Base-by-base conservation (phyloP, 176 grass and related monocot species). In the Guadua angustifolia region DNA sequence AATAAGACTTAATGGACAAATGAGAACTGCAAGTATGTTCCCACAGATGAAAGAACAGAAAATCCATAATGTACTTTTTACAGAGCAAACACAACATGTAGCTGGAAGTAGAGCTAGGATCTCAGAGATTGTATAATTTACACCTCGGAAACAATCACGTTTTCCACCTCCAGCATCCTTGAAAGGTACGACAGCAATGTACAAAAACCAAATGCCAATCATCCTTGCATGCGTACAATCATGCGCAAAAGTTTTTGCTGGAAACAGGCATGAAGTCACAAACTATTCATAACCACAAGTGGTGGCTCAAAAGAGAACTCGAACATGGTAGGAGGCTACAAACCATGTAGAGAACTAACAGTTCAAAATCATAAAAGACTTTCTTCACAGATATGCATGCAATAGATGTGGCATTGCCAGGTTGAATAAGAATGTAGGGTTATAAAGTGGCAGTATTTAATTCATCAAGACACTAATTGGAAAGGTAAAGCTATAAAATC, bases 401-500 rank as follows among this genome's bases (percentile, higher is more conserved):
- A 32, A 79, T 65, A 68, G 19, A 64, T 73, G 16, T 49, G 50
- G 47, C 1, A 16, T 67, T 77, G 51, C 74, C 5, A 70, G 65
- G 19, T 70, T 60, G 13, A 52, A 40, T 61, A 13, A 59, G 40
- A 24, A 78, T n/a, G 47, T 63, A 45, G 36, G 32, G 29, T 29
- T 45, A n/a, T 44, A 36, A 19, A 39, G 32, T 14, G 39, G 22
- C 9, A 36, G 22, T 36, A 58, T 76, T 42, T 42, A 39, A 53
- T 76, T 76, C 73, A 76, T 21, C 16, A 3, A 58, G 52, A 76
- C 3, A 11, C 35, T 42, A 80, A 18, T 44, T 44, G 43, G 62
- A 67, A 36, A 81, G 40, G 13, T 43, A 2, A 9, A 82, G 25
- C 11, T 22, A 69, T 26, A 32, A 79, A 70, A 82, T 82, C 16